phyloP scores from a whole-genome alignment of 768 basidiomycete genomes.

The Boletus eberwhitei region DNA sequence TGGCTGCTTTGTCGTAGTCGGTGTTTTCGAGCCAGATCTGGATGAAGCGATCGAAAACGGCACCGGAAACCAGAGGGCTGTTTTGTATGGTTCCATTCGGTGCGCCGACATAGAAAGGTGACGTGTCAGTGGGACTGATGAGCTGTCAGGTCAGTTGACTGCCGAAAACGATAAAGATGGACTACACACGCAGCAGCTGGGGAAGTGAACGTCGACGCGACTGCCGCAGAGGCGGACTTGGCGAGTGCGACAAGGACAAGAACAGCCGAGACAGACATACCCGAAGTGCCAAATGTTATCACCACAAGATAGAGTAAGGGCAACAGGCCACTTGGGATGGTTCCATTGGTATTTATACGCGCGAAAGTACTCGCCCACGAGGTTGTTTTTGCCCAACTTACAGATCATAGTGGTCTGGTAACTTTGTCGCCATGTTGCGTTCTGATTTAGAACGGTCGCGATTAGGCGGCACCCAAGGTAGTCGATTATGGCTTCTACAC shows the following conservation, averaged over 20 bases:
- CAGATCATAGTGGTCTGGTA: too few relatives aligned
- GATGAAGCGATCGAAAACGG: constrained; percentile 43
- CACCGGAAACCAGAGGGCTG: constrained; percentile 36
- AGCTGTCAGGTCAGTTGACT: not conserved
- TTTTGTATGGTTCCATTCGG: constrained; percentile 42
- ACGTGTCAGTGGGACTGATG: constrained; percentile 22
- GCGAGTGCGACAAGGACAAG: constrained; percentile 17
- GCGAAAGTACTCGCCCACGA: not conserved
- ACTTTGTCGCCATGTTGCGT: not conserved
- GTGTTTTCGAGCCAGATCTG: constrained; percentile 62
- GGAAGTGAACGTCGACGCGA: constrained; percentile 20
- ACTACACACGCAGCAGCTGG: constrained; percentile 22
- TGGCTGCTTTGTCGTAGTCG: constrained; percentile 37
- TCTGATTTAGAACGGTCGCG: not conserved
- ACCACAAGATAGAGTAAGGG: not conserved
- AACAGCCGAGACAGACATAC: constrained; percentile 8
- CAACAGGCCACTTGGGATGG: not conserved
- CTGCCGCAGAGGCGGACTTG: constrained; percentile 12
- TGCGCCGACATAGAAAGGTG: constrained; percentile 38
- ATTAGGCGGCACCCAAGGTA: not conserved
- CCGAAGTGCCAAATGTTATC: not conserved
- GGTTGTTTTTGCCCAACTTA: not conserved
- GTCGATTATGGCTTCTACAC: not conserved
- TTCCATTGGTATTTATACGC: constrained; percentile 6
- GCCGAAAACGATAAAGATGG: not conserved